Base-by-base conservation (phyloP, 2,329 filamentous ascomycete species). In the Furcasterigmium furcatum region DNA sequence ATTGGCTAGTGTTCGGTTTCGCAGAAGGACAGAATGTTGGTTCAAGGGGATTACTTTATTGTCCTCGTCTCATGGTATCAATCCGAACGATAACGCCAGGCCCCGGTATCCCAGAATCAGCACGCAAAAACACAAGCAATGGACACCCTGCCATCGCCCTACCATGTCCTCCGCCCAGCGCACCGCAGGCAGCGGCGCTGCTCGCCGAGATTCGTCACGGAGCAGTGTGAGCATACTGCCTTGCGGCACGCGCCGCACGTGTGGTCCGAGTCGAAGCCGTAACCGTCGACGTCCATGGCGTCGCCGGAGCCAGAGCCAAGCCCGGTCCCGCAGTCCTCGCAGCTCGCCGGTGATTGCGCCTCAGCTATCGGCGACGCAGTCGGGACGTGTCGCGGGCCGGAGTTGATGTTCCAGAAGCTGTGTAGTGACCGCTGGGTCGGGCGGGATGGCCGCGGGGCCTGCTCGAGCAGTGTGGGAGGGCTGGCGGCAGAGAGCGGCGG, bases 401-500 rank as follows among this genome's bases (percentile, higher is more conserved):
- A 65, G 2, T 67, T 71, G 13, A 84, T 68, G n/a, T 72, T 71
- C 79, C 79, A 85, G 63, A 84, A 85, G 34, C 67, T 76, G 59
- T 84, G 79, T 0, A 85, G 66, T 1, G 76, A 81, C 4, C 70
- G 66, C 58, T 84, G 80, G 58, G 41, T 32, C 32, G 39, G 38
- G 18, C 30, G 51, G 13, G 27, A 43, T 16, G 46, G 47, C 20
- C n/a, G 40, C 41, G 19, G 54, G 32, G 34, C 42, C 42, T 44
- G 55, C 18, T 36, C 30, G 24, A 9, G 52, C 42, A 43, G 55
- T 19, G 24, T 21, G 24, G 9, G 51, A 34, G 24, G 22, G 56
- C 29, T 42, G 57, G 39, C 54, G 47, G 16, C 50, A 39, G 5
- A 51, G 5, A 30, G 21, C 1, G 41, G 16, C 12, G 41, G 32